phyloP scores from a whole-genome alignment of 257 asterid genomes.

The Capsicum pubescens region DNA sequence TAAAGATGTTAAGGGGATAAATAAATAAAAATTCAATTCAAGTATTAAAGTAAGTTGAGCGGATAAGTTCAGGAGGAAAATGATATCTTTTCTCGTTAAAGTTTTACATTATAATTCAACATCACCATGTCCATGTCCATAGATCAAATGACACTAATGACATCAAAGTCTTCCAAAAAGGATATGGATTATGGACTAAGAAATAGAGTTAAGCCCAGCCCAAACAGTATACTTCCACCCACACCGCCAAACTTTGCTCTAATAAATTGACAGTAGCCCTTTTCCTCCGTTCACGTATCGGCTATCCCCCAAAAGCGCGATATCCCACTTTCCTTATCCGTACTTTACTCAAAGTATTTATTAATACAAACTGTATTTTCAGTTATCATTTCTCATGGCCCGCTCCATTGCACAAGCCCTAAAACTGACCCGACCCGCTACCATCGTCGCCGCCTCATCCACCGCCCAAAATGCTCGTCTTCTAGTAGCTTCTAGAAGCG shows the following conservation, averaged over 20 bases:
- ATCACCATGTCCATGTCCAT: too few relatives aligned
- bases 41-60: too few relatives aligned
- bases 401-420: conserved; percentile 50
- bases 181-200: background rate
- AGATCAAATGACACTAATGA: too few relatives aligned
- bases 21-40: too few relatives aligned
- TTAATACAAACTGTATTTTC: background rate
- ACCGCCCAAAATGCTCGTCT: conserved; percentile 3
- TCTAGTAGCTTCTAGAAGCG: background rate
- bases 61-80: too few relatives aligned
- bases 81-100: too few relatives aligned
- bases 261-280: background rate
- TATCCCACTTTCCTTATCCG: background rate
- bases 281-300: background rate
- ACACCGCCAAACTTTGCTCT: background rate
- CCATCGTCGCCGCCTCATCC: background rate
- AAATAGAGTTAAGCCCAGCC: background rate
- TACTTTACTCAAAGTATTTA: too few relatives aligned
- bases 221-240: background rate
- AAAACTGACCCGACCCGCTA: conserved; percentile 32
- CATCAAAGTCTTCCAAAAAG: background rate
- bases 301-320: background rate
- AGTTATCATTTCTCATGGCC: conserved; percentile 35
- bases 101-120: too few relatives aligned
- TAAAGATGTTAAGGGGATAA: too few relatives aligned